Evolutionary conservation across 139 green algal species (phyloP), one percentile per base, ranked within the genome.

Genomic region (Tetraselmis striata): DNA sequence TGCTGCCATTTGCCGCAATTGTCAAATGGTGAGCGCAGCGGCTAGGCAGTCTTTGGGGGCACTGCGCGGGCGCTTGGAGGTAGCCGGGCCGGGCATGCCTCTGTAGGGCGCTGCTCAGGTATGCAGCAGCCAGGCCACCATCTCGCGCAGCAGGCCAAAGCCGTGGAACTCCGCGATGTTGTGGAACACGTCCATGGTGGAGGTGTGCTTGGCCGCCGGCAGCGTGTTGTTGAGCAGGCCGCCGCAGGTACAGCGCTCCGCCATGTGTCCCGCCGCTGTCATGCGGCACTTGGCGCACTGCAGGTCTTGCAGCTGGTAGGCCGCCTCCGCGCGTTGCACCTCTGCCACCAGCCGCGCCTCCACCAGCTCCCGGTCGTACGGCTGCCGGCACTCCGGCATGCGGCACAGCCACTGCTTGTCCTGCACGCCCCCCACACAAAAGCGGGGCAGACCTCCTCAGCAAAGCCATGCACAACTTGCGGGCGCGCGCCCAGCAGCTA

Each of bases 261-360:
- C 30, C 58, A 96, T 82, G 82, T 94, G 91, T 31, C 88, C 81
- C 22, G 76, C 75, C 1, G 84, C 58, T 23, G 92, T 84, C 82
- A 5, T 28, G 30, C 23, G 30, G 83, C 83, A 87, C 59, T 85
- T 87, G 31, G 5, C 0, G 84, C 95, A 98, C 25, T 79, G 77
- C 32, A 98, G 87, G 86, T 99, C 96, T 83, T 98, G 95, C 32
- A 97, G 84, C 84, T 95, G 90, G 84, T 92, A 97, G n/a, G 83
- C 83, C 1, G 87, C 83, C n/a, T 86, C 79, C 18, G 86, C 84
- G 79, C 84, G 59, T 59, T 85, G 84, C 78, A 97, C 85, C 26
- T 84, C 76, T n/a, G 28, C 29, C 25, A 95, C 28, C 45, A 97
- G 86, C 67, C 84, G 77, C n/a, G 81, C 82, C 88, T 97, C 93